These are phyloP conservation scores for Crithidia brevicula DNA, from an alignment of 208 protist species.

Conservation along the genomic window DNA sequence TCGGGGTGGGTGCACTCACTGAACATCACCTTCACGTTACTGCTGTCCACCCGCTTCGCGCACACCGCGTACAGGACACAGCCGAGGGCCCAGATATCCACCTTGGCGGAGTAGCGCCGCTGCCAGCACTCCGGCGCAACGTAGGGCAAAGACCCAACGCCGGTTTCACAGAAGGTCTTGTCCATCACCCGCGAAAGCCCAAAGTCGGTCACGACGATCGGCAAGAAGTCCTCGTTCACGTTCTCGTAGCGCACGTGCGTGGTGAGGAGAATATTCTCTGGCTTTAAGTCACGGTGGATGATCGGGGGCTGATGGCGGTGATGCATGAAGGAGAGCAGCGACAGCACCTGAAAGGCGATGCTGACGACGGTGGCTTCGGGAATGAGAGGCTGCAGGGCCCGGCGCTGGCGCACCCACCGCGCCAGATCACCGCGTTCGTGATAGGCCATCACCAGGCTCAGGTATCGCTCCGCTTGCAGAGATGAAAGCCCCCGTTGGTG, in stretches of 20 bases:
- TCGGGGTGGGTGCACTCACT: slow-evolving; percentile 45
- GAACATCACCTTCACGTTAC: slow-evolving; percentile 73
- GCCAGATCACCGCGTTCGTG: slow-evolving; percentile 64
- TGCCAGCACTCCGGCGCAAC: slow-evolving; percentile 78
- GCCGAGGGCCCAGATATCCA: slow-evolving; percentile 98
- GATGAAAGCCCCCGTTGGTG: slow-evolving; percentile 8
- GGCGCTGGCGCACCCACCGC: slow-evolving; percentile 47
- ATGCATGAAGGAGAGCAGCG: slow-evolving; percentile 63
- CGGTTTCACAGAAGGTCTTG: slow-evolving; percentile 67
- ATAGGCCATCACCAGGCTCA: slow-evolving; percentile 69
- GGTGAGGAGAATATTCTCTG: slow-evolving; percentile 85
- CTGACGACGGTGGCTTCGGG: slow-evolving; percentile 52
- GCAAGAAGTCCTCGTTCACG: slow-evolving; percentile 26
- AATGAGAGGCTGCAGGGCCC: slow-evolving; percentile 41
- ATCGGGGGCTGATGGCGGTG: slow-evolving; percentile 79
- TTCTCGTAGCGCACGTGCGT: slow-evolving; percentile 43
- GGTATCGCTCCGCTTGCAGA: slow-evolving; percentile 49
- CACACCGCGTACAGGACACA: slow-evolving; percentile 95
- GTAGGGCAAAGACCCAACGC: slow-evolving; percentile 66
- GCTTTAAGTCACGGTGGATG: slow-evolving; percentile 98
- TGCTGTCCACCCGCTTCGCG: slow-evolving; percentile 52
- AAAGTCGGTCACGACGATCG: slow-evolving; percentile 73
- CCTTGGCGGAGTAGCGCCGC: slow-evolving; percentile 95
- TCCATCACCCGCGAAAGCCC: slow-evolving; percentile 71
- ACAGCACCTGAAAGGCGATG: slow-evolving; percentile 60